Evolutionary conservation across 1,284 basidiomycete species (phyloP).

Genomic region (Cryptococcus sp.): DNA sequence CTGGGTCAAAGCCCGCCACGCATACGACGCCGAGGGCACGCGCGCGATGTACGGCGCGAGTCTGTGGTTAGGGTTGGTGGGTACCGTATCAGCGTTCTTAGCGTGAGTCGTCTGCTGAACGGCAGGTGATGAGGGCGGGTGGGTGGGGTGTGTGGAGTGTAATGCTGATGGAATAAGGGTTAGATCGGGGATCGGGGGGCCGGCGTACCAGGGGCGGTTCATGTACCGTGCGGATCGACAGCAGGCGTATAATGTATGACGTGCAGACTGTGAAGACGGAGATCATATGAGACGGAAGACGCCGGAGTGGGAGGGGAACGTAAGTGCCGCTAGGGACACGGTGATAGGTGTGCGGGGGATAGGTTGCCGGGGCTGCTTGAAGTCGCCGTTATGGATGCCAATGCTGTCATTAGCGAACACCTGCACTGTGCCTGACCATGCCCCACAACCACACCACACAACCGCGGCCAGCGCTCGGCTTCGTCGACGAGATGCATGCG

Average conservation of each 20-base stretch:
- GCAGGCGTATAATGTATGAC: slow-evolving; percentile 21
- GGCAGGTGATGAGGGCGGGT: not conserved
- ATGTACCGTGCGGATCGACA: slow-evolving; percentile 27
- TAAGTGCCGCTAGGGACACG: too few relatives aligned
- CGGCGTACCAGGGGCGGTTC: slow-evolving; percentile 20
- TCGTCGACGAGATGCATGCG: not conserved
- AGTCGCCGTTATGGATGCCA: too few relatives aligned
- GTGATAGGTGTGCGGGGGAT: too few relatives aligned
- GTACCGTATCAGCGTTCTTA: slow-evolving; percentile 18
- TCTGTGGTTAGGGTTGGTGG: slow-evolving; percentile 29
- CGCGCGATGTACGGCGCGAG: slow-evolving; percentile 25
- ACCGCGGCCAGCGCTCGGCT: too few relatives aligned
- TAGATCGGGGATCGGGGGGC: slow-evolving; percentile 16
- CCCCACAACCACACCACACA: too few relatives aligned
- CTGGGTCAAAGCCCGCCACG: slow-evolving; percentile 23
- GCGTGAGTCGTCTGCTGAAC: slow-evolving; percentile 18
- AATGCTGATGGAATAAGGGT: not conserved
- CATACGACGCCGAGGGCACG: slow-evolving; percentile 1
- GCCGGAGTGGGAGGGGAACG: too few relatives aligned
- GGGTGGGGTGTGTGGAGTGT: too few relatives aligned
- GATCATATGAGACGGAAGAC: too few relatives aligned
- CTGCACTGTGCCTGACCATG: too few relatives aligned
- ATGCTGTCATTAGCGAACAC: not conserved
- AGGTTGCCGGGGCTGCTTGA: too few relatives aligned
- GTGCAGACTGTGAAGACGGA: too few relatives aligned